Conservation (phyloP, 2,329 filamentous ascomycete genomes). For the Colletotrichum viniferum region DNA sequence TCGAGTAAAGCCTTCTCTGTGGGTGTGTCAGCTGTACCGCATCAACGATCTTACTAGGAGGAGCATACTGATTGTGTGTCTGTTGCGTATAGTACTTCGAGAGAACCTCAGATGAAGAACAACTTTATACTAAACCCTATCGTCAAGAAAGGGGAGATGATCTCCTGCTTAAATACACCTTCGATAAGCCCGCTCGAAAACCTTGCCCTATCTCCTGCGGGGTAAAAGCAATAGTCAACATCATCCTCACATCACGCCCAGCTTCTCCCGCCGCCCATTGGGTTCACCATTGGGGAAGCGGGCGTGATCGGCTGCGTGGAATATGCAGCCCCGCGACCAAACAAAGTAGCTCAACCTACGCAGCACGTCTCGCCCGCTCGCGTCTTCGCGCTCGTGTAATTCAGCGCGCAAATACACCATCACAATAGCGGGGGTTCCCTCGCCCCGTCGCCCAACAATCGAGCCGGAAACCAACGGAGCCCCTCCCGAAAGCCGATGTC, state of each 20-base stretch:
- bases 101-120: not conserved
- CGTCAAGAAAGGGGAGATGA: not conserved
- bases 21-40: not conserved
- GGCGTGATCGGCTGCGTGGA: conserved; percentile 4
- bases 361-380: not conserved
- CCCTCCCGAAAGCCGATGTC: conserved; percentile 15
- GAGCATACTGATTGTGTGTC: conserved; percentile 10
- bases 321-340: conserved; percentile 1
- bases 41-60: not conserved
- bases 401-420: not conserved
- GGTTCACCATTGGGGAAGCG: not conserved
- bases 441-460: not conserved
- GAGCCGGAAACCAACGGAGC: not conserved
- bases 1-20: conserved; percentile 1
- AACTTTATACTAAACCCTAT: too few relatives aligned
- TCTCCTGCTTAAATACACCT: not conserved
- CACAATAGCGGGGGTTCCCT: not conserved
- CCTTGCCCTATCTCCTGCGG: conserved; percentile 11
- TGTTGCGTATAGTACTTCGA: not conserved
- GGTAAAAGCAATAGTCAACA: conserved; percentile 1
- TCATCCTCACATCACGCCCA: not conserved
- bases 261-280: not conserved
- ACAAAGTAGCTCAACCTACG: not conserved
- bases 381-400: not conserved
- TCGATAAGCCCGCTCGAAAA: not conserved